Percentiles rank a stretch among this genome's conserved stretches.
These are phyloP conservation scores for Oehlia diaphana DNA, from an alignment of 192 early-diverging fungal species.

Conservation along the genomic window DNA sequence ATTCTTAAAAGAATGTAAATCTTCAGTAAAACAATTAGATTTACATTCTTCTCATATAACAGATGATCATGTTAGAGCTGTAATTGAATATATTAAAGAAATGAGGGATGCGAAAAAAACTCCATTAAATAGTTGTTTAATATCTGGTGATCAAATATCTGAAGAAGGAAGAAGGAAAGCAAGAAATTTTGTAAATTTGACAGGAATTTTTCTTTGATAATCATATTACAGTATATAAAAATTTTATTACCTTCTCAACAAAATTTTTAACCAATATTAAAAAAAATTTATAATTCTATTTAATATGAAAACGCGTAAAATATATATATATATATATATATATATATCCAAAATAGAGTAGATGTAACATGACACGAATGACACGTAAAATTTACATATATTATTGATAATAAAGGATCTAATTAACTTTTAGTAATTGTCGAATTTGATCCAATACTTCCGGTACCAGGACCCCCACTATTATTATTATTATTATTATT, in stretches of 20 bases:
- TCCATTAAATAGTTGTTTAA: background rate
- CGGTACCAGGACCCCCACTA: no score
- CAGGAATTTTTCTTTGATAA: background rate
- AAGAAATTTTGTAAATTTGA: background rate
- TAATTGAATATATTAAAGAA: background rate
- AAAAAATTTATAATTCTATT: no score
- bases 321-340: no score
- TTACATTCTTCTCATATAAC: conserved; percentile 5
- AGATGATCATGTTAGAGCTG: background rate
- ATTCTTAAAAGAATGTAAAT: background rate
- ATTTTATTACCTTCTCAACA: no score
- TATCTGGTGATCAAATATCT: background rate
- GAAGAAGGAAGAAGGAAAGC: background rate
- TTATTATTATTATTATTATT: no score
- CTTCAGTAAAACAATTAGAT: background rate
- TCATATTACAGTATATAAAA: no score
- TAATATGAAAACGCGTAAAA: no score
- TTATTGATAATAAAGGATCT: no score
- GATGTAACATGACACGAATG: no score
- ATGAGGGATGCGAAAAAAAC: background rate
- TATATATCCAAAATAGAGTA: no score
- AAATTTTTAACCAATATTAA: no score
- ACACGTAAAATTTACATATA: no score
- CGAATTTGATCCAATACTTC: background rate
- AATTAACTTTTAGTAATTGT: background rate